A percentile compares a stretch with the other conserved stretches of the same genome.
Conservation (phyloP, 805 yeast species). For the Metschnikowia lachancei region DNA sequence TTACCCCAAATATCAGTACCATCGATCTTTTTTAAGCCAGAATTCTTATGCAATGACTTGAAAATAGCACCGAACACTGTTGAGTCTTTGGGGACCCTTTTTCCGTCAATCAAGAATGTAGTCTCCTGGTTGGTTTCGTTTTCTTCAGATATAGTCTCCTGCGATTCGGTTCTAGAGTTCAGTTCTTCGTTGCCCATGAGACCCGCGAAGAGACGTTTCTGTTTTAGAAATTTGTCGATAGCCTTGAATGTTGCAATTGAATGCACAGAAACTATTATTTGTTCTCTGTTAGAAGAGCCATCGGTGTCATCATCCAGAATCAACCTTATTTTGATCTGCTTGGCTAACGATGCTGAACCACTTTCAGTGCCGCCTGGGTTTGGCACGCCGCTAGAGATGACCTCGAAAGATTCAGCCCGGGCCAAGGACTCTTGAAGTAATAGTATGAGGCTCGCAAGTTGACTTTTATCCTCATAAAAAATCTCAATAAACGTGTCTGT, state of each 20-base stretch:
- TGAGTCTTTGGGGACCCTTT: constrained; percentile 57
- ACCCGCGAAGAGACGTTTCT: constrained; percentile 6
- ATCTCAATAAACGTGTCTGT: constrained; percentile 43
- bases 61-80: constrained; percentile 77
- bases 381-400: constrained; percentile 46
- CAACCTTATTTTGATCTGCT: constrained; percentile 63
- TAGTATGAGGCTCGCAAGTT: constrained; percentile 4
- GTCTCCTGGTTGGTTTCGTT: constrained; percentile 20
- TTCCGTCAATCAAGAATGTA: constrained; percentile 59
- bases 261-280: constrained; percentile 49
- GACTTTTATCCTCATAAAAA: constrained; percentile 30
- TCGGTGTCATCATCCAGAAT: constrained; percentile 19
- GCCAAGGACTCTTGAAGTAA: constrained; percentile 67
- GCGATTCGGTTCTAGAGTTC: background rate
- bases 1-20: constrained; percentile 55
- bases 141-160: background rate
- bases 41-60: constrained; percentile 41
- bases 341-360: constrained; percentile 63
- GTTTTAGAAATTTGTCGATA: constrained; percentile 43
- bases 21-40: constrained; percentile 40
- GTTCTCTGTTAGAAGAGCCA: constrained; percentile 25
- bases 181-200: constrained; percentile 1
- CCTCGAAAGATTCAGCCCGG: constrained; percentile 70
- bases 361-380: constrained; percentile 17
- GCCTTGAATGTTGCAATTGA: constrained; percentile 61